Evolutionary conservation across 2,329 filamentous ascomycete genomes (phyloP).

Genomic region (Orbilia quercus): DNA sequence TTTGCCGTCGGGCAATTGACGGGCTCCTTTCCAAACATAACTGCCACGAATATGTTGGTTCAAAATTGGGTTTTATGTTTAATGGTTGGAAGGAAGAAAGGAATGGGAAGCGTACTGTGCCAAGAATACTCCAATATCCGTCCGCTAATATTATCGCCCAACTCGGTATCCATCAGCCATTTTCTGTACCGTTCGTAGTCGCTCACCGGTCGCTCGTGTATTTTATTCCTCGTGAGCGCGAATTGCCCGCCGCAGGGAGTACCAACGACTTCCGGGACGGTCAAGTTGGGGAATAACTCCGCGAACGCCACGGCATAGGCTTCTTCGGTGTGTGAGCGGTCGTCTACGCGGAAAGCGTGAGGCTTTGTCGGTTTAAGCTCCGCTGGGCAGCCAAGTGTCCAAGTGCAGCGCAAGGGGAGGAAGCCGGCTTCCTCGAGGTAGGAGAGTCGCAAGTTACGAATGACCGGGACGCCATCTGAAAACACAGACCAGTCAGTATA

Average conservation of each 20-base stretch:
- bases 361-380: conserved; percentile 62
- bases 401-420: conserved; percentile 71
- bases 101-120: conserved; percentile 67
- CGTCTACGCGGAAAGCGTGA: conserved; percentile 63
- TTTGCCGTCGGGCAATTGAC: conserved; percentile 72
- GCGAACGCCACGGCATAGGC: conserved; percentile 39
- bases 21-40: conserved; percentile 70
- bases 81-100: conserved; percentile 7
- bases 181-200: conserved; percentile 71
- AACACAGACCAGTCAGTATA: neutral
- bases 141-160: conserved; percentile 70
- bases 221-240: conserved; percentile 69
- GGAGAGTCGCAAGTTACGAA: conserved; percentile 37
- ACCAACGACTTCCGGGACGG: conserved; percentile 64
- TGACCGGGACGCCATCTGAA: conserved; percentile 33
- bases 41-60: conserved; percentile 60
- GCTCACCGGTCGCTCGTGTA: conserved; percentile 66
- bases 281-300: conserved; percentile 41
- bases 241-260: conserved; percentile 76
- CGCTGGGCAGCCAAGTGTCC: conserved; percentile 71
- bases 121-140: conserved; percentile 75
- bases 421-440: conserved; percentile 69
- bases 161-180: conserved; percentile 69
- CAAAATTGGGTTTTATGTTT: neutral
- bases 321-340: conserved; percentile 50